These are phyloP conservation scores for Condylostoma magnum DNA, from an alignment of 169 alveolate species.

Conservation along the genomic window DNA sequence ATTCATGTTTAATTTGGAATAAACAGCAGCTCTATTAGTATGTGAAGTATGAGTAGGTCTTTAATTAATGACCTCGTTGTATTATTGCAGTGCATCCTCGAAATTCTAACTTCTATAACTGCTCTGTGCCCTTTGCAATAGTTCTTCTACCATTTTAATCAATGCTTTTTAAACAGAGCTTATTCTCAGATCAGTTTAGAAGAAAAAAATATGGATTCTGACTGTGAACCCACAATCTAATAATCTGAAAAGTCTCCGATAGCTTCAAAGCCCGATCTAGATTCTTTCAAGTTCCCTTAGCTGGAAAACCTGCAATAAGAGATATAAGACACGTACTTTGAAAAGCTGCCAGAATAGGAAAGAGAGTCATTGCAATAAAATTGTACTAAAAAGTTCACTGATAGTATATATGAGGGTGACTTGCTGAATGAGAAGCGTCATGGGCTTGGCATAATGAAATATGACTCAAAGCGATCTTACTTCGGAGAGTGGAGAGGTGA, in stretches of 20 bases:
- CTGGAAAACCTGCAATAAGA: constrained; percentile 1
- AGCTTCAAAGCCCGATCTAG: constrained; percentile 17
- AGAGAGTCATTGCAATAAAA: not conserved
- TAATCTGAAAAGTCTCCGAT: too few species aligned
- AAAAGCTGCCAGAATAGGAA: constrained; percentile 10
- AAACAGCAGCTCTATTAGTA: not conserved
- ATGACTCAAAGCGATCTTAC: constrained; percentile 21
- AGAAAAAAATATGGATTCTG: too few species aligned
- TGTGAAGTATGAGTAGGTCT: not conserved
- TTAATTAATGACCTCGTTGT: not conserved
- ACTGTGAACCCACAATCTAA: too few species aligned
- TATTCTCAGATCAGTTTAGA: too few species aligned
- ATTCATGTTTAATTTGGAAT: not conserved
- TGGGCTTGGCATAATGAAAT: constrained; percentile 20
- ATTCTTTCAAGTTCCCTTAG: not conserved
- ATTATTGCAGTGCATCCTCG: not conserved
- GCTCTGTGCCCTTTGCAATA: too few species aligned
- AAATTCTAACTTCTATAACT: too few species aligned
- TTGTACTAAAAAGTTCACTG: not conserved
- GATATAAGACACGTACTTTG: not conserved
- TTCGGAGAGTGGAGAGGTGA: constrained; percentile 30
- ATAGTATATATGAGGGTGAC: constrained; percentile 28
- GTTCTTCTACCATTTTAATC: too few species aligned
- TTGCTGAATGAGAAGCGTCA: not conserved
- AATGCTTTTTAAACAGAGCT: too few species aligned